Evolutionary conservation across 2,329 filamentous ascomycete genomes (phyloP), one percentile per base, ranked within the genome.

Genomic region (Sarocladiaceae sp.): DNA sequence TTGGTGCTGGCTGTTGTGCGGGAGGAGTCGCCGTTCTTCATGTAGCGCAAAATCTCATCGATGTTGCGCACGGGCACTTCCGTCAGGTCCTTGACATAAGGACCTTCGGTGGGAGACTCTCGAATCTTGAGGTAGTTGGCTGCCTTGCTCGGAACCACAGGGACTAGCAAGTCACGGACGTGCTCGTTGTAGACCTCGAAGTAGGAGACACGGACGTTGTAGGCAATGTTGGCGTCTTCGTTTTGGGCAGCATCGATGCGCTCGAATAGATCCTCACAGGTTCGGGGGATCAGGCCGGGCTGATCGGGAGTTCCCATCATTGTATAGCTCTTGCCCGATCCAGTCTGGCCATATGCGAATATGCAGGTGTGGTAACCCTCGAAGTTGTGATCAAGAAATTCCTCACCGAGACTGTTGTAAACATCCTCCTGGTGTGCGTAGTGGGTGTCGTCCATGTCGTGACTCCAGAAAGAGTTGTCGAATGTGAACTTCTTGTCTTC

Each of bases 101-200:
- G 93, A 0, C 94, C 94, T 60, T 97, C 93, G 25, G 86, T 91
- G 17, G 92, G 93, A 17, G 90, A 96, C 73, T 99, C 94, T 63
- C 94, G 87, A 64, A 99, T 96, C 71, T 97, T 97, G 62, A 99
- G 87, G 67, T 97, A 97, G 66, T 95, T 87, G 2, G 92, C 89
- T 4, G 88, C 78, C 56, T 88, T 87, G 52, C 84, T 87, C 3
- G 79, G 74, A 10, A 74, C 64, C 25, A 87, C 80, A 11, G 92
- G 89, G 0, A 91, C 87, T 42, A 99, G 82, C 31, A 99, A 76
- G 66, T 99, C 94, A 54, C 94, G 89, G 48, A 99, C 94, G 70
- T 97, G 94, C 72, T 99, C 94, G 71, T 99, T 99, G 80, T 99
- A 99, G 56, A 99, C 94, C 68, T 99, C 94, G 64, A 99, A 97